Conservation (phyloP, 2,329 filamentous ascomycete genomes). For the Westerdykella ornata region DNA sequence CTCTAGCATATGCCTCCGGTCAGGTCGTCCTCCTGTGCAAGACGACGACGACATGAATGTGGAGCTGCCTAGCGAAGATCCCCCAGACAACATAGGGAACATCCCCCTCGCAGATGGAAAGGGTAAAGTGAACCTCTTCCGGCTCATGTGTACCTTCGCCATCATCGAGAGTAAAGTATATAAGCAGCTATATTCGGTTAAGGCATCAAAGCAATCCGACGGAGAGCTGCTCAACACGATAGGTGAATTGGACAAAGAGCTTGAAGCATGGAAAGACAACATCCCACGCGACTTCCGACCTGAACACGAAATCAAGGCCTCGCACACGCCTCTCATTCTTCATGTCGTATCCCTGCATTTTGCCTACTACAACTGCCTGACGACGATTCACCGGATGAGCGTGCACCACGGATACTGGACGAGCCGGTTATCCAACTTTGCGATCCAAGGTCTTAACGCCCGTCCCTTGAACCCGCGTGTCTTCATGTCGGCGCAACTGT, state of each 20-base stretch:
- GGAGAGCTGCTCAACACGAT: constrained; percentile 93
- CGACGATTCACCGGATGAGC: constrained; percentile 97
- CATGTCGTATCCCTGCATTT: constrained; percentile 94
- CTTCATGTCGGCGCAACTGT: constrained; percentile 87
- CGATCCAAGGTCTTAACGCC: constrained; percentile 87
- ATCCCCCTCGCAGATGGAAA: constrained; percentile 84
- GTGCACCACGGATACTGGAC: constrained; percentile 99
- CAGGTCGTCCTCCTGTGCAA: constrained; percentile 64
- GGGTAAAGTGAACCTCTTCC: constrained; percentile 90
- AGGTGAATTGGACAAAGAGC: constrained; percentile 72
- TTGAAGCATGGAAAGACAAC: constrained; percentile 93
- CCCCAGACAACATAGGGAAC: constrained; percentile 87
- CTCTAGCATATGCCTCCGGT: constrained; percentile 58
- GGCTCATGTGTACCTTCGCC: constrained; percentile 84
- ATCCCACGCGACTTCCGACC: constrained; percentile 96
- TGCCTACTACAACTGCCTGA: constrained; percentile 94
- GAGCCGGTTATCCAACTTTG: constrained; percentile 86
- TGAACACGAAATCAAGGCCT: constrained; percentile 90
- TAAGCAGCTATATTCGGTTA: constrained; percentile 85
- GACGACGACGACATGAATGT: constrained; percentile 90
- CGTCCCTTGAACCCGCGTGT: constrained; percentile 86
- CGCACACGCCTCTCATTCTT: constrained; percentile 85
- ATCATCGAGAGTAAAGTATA: constrained; percentile 93
- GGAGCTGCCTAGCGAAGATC: constrained; percentile 84
- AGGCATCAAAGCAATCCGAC: constrained; percentile 83